Evolutionary conservation across 768 basidiomycete species (phyloP), one percentile per base, ranked within the genome.

Genomic region (Tylopilus rubrobrunneus): DNA sequence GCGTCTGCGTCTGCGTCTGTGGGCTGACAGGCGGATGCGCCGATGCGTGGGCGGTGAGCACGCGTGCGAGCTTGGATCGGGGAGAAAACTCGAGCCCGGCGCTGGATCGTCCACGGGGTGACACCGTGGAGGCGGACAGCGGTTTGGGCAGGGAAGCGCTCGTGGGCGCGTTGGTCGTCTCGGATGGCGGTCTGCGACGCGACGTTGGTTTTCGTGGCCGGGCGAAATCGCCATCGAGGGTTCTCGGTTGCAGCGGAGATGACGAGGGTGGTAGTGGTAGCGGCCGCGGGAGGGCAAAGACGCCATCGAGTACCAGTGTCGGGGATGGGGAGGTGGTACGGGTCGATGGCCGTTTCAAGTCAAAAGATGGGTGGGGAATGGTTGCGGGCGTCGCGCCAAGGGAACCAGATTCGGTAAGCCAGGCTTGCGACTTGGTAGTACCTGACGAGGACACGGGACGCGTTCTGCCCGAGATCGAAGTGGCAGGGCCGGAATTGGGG

Each of bases 61-160:
- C 63, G 11, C 29, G 52, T 4, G 63, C 63, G 14, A 64, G 63
- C 45, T 54, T 64, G 4, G 64, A 63, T 5, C 63, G 55, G 5
- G 63, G 64, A 1, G 61, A 64, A 1, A n/a, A 11, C 19, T n/a
- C 39, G 7, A 19, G n/a, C 39, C 8, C 39, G 19, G 39, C 19
- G 1, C 17, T 37, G 6, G 45, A 7, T 1, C 7, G 28, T 45
- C 10, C 29, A 4, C 7, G n/a, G 21, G 19, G 10, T 4, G 34
- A 34, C 34, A 5, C 14, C 14, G 34, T 5, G 34, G 34, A 34
- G 7, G 34, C 34, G 14, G 14, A 12, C 9, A 5, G 34, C 34
- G 5, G 2, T 15, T 34, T 1, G 14, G 34, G 14, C 12, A n/a
- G 37, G n/a, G 39, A 49, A 31, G 10, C n/a, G 29, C 40, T 19